A percentile compares a stretch with the other conserved stretches of the same genome.
These are phyloP conservation scores for Acanthamoeba castellanii DNA, from an alignment of 208 protist species.

Conservation along the genomic window DNA sequence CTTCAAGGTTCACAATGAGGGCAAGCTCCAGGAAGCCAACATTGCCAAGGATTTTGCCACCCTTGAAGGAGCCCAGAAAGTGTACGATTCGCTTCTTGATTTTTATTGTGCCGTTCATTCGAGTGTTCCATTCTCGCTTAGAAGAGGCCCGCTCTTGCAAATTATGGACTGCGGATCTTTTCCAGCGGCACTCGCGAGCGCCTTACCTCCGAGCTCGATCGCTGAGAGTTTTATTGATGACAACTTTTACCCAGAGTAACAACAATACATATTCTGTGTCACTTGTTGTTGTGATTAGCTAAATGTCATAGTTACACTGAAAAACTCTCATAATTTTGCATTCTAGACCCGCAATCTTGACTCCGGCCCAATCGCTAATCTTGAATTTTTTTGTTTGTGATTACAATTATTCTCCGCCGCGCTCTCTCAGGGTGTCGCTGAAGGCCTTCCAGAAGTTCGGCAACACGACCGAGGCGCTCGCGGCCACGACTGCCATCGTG, in stretches of 20 bases:
- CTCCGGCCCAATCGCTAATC: not conserved
- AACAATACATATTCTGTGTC: not conserved
- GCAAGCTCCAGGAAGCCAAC: slow-evolving; percentile 95
- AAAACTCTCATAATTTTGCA: not conserved
- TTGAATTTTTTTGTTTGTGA: not conserved
- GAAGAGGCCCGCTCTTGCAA: not conserved
- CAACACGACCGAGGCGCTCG: slow-evolving; percentile 97
- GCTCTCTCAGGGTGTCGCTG: slow-evolving; percentile 87
- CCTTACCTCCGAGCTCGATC: not conserved
- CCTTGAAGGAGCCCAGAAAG: slow-evolving; percentile 83
- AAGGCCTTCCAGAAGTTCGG: slow-evolving; percentile 93
- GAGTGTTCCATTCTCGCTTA: not conserved
- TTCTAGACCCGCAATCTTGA: not conserved
- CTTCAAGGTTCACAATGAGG: slow-evolving; percentile 96
- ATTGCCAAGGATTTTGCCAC: slow-evolving; percentile 90
- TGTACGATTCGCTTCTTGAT: slow-evolving; percentile 76
- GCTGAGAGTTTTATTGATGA: not conserved
- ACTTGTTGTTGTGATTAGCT: slow-evolving; percentile 29
- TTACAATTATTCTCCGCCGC: not conserved
- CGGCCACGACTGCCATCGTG: slow-evolving; percentile 96
- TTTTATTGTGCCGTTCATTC: not conserved
- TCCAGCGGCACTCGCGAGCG: not conserved
- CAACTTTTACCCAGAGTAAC: not conserved
- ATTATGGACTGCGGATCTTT: too few relatives aligned
- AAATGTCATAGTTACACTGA: slow-evolving; percentile 57